Conservation (phyloP, 148 eudicot genomes). For the Chenopodium album region DNA sequence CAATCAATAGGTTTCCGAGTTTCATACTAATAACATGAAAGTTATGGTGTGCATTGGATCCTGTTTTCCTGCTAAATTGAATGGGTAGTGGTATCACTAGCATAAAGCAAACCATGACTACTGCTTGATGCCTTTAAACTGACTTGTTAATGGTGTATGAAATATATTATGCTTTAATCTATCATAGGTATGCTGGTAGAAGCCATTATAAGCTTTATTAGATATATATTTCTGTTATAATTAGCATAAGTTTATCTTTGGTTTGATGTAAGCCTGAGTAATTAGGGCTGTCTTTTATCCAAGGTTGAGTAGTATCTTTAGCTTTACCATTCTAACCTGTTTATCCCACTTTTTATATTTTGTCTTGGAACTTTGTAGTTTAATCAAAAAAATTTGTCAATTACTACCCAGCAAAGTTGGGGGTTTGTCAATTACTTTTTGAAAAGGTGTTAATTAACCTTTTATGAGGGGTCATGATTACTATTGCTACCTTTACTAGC, state of each 20-base stretch:
- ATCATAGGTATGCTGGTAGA: not conserved
- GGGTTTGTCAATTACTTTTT: too few relatives aligned
- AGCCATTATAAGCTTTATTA: not conserved
- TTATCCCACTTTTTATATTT: too few relatives aligned
- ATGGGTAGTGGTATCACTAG: not conserved
- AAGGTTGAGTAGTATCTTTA: not conserved
- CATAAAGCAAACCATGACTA: not conserved
- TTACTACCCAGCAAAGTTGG: too few relatives aligned
- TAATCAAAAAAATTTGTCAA: too few relatives aligned
- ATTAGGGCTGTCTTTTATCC: not conserved
- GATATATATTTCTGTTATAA: not conserved
- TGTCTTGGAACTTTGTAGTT: too few relatives aligned
- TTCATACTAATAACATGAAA: not conserved
- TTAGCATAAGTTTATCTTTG: not conserved
- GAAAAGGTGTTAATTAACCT: too few relatives aligned
- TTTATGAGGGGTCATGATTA: too few relatives aligned
- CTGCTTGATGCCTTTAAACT: not conserved
- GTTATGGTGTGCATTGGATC: not conserved
- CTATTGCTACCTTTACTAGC: too few relatives aligned
- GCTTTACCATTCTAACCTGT: too few relatives aligned
- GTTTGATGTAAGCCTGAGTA: not conserved
- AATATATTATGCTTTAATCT: not conserved
- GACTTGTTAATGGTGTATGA: not conserved
- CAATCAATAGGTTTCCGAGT: not conserved
- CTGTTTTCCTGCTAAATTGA: not conserved